Conservation (phyloP, 495 filamentous ascomycete genomes). For the Tuber melanosporum region DNA sequence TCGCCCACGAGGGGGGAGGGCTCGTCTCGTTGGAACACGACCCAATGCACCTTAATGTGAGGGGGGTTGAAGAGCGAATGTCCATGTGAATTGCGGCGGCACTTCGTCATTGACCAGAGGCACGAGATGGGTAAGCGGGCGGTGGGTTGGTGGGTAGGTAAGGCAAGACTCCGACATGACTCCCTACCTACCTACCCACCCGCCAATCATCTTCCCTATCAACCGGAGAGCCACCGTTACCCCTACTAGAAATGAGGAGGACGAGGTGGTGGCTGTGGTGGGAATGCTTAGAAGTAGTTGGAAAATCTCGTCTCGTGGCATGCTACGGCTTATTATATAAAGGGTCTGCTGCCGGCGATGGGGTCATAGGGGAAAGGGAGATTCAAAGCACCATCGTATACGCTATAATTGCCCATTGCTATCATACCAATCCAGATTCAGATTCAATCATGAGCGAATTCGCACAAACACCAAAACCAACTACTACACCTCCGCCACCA, state of each 20-base stretch:
- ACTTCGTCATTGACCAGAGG: neutral
- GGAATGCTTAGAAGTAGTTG: neutral
- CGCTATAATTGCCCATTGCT: neutral
- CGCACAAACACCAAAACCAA: neutral
- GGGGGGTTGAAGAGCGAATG: neutral
- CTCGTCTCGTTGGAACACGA: neutral
- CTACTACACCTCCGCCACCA: neutral
- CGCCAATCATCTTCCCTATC: neutral
- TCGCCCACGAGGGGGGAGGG: neutral
- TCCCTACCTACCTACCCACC: neutral
- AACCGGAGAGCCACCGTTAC: neutral
- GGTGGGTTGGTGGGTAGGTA: slow-evolving; percentile 1
- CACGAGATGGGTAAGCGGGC: neutral
- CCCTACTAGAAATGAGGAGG: neutral
- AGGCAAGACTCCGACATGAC: neutral
- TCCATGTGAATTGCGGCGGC: neutral
- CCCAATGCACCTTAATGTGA: neutral
- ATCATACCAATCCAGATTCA: neutral
- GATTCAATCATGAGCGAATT: neutral
- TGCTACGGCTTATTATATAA: neutral
- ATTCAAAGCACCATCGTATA: neutral
- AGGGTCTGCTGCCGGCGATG: neutral
- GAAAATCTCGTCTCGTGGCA: neutral
- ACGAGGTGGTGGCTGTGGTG: neutral
- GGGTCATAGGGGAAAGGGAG: neutral